These are phyloP conservation scores for Pseudogymnoascus sp. DNA, from an alignment of 2,329 filamentous ascomycete genomes.

Conservation along the genomic window DNA sequence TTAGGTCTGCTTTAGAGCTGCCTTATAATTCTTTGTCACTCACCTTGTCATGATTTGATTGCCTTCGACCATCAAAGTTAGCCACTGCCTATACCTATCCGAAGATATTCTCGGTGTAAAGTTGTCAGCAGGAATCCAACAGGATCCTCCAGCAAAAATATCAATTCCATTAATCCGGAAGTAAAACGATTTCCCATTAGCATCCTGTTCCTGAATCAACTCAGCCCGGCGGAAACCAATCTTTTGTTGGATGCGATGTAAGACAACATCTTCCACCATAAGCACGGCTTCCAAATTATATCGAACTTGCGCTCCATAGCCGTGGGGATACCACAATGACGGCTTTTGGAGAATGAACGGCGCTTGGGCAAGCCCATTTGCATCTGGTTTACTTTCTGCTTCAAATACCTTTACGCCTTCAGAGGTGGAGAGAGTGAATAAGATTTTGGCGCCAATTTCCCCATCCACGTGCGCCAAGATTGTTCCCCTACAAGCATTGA, in stretches of 20 bases:
- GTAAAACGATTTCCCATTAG: constrained; percentile 53
- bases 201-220: constrained; percentile 34
- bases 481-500: constrained; percentile 32
- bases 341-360: constrained; percentile 47
- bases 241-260: constrained; percentile 29
- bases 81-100: constrained; percentile 50
- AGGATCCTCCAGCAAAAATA: constrained; percentile 56
- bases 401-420: constrained; percentile 33
- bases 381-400: constrained; percentile 41
- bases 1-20: no score
- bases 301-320: constrained; percentile 64
- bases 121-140: constrained; percentile 59
- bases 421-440: constrained; percentile 19
- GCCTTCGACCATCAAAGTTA: constrained; percentile 51
- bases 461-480: constrained; percentile 33
- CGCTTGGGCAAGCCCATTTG: constrained; percentile 31
- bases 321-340: constrained; percentile 65
- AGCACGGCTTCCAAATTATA: constrained; percentile 58
- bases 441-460: constrained; percentile 26
- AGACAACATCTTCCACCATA: constrained; percentile 32
- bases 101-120: constrained; percentile 47
- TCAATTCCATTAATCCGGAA: constrained; percentile 59
- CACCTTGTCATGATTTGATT: constrained; percentile 52
- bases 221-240: constrained; percentile 47
- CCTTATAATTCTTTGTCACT: no score